phyloP scores from a whole-genome alignment of 352 stramenopile genomes.

The Phytophthora hibernalis region DNA sequence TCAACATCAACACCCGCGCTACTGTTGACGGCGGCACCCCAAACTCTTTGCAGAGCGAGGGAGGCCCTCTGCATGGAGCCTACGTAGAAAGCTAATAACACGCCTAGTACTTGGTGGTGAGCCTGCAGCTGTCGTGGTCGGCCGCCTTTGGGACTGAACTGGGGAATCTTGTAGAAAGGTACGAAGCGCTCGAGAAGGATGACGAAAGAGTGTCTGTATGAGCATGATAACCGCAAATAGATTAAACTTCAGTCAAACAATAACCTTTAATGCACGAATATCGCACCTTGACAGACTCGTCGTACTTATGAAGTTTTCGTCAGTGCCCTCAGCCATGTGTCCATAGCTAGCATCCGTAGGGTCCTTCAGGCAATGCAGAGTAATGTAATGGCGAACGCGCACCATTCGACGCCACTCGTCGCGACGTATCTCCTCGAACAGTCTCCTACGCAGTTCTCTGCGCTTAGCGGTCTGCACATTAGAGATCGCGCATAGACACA shows the following conservation, averaged over 20 bases:
- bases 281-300: neutral
- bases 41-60: slow-evolving; percentile 3
- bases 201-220: neutral
- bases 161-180: neutral
- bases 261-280: neutral
- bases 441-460: too few relatives aligned
- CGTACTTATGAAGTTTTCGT: neutral
- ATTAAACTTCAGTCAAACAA: neutral
- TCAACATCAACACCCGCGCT: neutral
- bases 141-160: neutral
- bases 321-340: neutral
- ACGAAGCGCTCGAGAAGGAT: neutral
- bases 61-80: neutral
- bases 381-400: neutral
- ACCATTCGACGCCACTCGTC: neutral
- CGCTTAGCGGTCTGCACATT: too few relatives aligned
- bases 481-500: too few relatives aligned
- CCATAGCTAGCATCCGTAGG: neutral
- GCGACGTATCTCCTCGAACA: too few relatives aligned
- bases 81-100: neutral
- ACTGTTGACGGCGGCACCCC: neutral
- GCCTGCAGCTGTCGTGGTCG: neutral
- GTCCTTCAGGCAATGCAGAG: neutral
- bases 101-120: neutral
- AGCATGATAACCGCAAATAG: neutral